Base-by-base conservation (phyloP, 2,329 filamentous ascomycete genomes). In the Calycina marina region DNA sequence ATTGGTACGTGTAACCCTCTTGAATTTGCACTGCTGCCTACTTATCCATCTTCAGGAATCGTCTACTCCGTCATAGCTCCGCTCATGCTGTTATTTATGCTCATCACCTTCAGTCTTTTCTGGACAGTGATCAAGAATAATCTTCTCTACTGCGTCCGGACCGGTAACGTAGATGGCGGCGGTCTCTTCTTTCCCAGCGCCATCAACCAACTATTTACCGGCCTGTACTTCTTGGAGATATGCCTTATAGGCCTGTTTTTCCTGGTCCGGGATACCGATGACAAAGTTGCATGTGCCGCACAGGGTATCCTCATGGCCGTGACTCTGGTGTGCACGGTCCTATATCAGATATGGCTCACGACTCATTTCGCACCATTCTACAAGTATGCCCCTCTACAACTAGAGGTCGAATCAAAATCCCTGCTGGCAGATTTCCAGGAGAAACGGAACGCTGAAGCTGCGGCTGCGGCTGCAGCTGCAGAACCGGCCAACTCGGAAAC, bases 151-250 rank as follows among this genome's bases (percentile, higher is more conserved):
- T 22, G 35, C 37, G 14, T 33, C 30, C 18, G 34, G 36, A 17
- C 18, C 30, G 24, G 14, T 3, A n/a, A n/a, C n/a, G n/a, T n/a
- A n/a, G n/a, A n/a, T n/a, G 14, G 24, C 8, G 18, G 86, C 17
- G 86, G 86, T 28, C 67, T 93, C 1, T 46, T 46, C 25, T 46
- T 38, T 18, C 40, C 39, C 5, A 43, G 22, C 8, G 37, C 39
- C 14, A 43, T 46, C 28, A 31, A 32, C 14, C 36, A 46, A 29
- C 32, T 46, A 26, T 44, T 46, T 25, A 41, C 40, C 20, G 39
- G 43, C 25, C 25, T 46, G 28, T 46, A 45, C 30, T 41, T 40
- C 27, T 41, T 46, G 36, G 40, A 45, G 38, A 22, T 43, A 6
- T 43, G 40, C 32, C 36, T 44, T 4, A 36, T 28, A 18, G 40